A percentile compares a stretch with the other conserved stretches of the same genome.
These are phyloP conservation scores for Eimeria tenella DNA, from an alignment of 169 alveolate genomes.

Conservation along the genomic window DNA sequence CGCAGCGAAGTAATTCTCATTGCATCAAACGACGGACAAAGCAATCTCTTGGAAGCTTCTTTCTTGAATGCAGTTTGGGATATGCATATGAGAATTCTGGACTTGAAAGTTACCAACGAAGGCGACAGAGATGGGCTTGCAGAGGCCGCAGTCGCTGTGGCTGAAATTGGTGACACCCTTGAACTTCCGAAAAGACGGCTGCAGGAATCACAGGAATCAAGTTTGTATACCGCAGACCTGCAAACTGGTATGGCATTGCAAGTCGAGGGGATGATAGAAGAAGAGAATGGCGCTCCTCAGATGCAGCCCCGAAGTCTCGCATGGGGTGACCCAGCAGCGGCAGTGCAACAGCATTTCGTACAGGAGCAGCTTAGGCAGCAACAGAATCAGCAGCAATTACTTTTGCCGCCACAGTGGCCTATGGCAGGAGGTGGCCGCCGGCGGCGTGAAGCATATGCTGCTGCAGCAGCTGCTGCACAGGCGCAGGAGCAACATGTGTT, in stretches of 20 bases:
- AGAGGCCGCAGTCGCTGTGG: conserved; percentile 25
- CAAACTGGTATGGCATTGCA: too few species aligned
- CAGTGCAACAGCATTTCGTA: conserved; percentile 49
- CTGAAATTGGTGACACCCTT: conserved; percentile 51
- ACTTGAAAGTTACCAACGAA: conserved; percentile 36
- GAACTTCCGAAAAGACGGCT: conserved; percentile 49
- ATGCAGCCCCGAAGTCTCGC: conserved; percentile 33
- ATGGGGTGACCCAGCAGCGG: conserved; percentile 63
- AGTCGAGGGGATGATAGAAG: background rate
- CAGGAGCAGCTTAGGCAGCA: conserved; percentile 65
- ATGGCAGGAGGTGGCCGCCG: background rate
- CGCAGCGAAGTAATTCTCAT: conserved; percentile 75
- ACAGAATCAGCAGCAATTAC: conserved; percentile 16
- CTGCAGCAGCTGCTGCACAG: conserved; percentile 12
- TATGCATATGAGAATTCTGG: conserved; percentile 55
- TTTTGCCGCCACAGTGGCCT: background rate
- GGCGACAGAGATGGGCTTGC: conserved; percentile 35
- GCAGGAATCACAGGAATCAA: background rate
- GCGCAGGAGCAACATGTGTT: conserved; percentile 35
- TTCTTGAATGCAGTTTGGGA: conserved; percentile 78
- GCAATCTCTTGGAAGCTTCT: conserved; percentile 46
- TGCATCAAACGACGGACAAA: conserved; percentile 63
- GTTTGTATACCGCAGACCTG: too few species aligned
- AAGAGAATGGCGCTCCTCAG: background rate
- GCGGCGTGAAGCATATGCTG: conserved; percentile 44